Evolutionary conservation across 805 yeast species (phyloP).

Genomic region (Ogataea nonfermentans): DNA sequence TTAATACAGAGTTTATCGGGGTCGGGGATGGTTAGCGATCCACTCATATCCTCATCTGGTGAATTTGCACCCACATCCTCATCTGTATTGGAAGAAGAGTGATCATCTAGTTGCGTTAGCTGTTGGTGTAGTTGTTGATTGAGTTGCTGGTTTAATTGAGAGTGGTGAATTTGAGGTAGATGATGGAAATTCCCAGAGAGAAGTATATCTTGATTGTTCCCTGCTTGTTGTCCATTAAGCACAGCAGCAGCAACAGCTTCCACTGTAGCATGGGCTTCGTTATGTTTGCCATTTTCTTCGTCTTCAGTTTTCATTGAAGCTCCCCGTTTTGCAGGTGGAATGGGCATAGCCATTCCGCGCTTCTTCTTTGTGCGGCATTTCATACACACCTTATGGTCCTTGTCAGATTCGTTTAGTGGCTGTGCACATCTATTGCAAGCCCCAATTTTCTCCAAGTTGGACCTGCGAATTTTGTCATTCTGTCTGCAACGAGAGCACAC

Average conservation of each 20-base stretch:
- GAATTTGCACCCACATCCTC: constrained; percentile 11
- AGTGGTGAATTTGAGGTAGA: constrained; percentile 27
- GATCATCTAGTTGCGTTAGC: constrained; percentile 11
- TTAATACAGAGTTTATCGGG: constrained; percentile 29
- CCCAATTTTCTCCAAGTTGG: constrained; percentile 54
- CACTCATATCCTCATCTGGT: constrained; percentile 22
- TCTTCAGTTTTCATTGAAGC: constrained; percentile 1
- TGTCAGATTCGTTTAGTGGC: constrained; percentile 44
- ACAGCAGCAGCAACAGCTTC: constrained; percentile 23
- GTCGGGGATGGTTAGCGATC: constrained; percentile 26
- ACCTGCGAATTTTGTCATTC: constrained; percentile 57
- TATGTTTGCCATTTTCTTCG: background rate
- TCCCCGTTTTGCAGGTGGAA: constrained; percentile 1
- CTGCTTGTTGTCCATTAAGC: constrained; percentile 16
- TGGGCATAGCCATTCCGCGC: constrained; percentile 18
- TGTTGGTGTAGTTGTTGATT: constrained; percentile 29
- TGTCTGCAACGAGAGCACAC: constrained; percentile 66
- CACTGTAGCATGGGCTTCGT: constrained; percentile 10
- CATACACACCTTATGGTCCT: constrained; percentile 55
- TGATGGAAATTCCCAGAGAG: constrained; percentile 15
- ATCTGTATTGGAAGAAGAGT: constrained; percentile 16
- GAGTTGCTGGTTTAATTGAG: constrained; percentile 32
- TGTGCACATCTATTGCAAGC: constrained; percentile 63
- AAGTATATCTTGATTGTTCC: constrained; percentile 13
- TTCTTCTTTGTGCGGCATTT: constrained; percentile 55